Conservation (phyloP, 352 stramenopile genomes). For the Thraustochytrium striatum region DNA sequence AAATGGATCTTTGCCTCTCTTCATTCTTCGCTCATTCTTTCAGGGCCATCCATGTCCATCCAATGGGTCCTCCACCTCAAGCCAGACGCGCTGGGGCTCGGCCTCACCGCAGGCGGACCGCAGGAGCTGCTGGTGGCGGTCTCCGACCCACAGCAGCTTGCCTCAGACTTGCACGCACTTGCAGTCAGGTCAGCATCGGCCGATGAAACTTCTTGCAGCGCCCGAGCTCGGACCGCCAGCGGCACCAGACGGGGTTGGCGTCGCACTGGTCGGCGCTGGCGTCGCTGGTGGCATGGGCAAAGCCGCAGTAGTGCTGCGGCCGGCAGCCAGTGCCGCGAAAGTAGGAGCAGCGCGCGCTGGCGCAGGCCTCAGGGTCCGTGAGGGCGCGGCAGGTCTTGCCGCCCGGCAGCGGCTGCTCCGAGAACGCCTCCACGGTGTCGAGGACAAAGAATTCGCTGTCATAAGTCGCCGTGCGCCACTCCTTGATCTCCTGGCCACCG, state of each 20-base stretch:
- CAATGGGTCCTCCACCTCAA: neutral
- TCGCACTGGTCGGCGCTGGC: neutral
- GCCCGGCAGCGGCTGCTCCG: too few relatives aligned
- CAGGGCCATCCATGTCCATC: too few relatives aligned
- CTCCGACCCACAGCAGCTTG: too few relatives aligned
- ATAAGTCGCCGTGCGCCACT: neutral
- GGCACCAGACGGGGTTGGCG: neutral
- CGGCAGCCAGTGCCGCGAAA: neutral
- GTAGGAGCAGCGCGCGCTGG: neutral
- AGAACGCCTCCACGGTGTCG: conserved; percentile 3
- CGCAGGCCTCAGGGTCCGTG: neutral
- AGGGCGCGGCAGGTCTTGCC: too few relatives aligned
- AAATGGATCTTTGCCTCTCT: neutral
- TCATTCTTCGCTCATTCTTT: neutral
- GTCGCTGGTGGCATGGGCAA: neutral
- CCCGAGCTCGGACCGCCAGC: too few relatives aligned
- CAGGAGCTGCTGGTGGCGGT: too few relatives aligned
- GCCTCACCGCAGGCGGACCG: too few relatives aligned
- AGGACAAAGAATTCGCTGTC: neutral
- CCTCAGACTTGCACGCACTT: too few relatives aligned
- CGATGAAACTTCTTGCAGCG: too few relatives aligned
- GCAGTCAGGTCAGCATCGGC: too few relatives aligned
- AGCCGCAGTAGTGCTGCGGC: neutral
- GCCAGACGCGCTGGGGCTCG: neutral
- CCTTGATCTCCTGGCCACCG: neutral